Evolutionary conservation across 164 flowering plant species (phyloP).

Genomic region (Vitis rotundifolia): DNA sequence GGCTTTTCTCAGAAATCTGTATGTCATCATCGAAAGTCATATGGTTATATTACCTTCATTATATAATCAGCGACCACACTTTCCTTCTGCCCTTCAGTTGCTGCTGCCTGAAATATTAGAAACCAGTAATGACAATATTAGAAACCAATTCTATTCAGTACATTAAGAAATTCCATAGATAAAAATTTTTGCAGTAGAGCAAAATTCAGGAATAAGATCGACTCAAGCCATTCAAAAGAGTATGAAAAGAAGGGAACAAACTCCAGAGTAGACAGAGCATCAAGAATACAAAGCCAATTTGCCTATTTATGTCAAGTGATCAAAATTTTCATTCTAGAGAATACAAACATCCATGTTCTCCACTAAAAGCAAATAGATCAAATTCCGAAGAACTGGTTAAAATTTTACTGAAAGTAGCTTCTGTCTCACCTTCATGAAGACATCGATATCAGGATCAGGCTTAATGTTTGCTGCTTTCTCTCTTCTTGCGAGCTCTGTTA

Average conservation of each 20-base stretch:
- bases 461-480: conserved; percentile 53
- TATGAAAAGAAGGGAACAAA: too few relatives aligned
- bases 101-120: conserved; percentile 28
- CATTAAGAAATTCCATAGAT: too few relatives aligned
- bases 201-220: too few relatives aligned
- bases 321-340: too few relatives aligned
- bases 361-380: too few relatives aligned
- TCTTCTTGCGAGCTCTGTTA: conserved; percentile 49
- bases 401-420: too few relatives aligned
- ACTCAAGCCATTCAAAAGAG: too few relatives aligned
- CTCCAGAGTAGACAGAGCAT: too few relatives aligned
- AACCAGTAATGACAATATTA: neutral
- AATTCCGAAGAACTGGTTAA: too few relatives aligned
- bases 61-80: conserved; percentile 39
- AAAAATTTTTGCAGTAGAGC: neutral
- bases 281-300: too few relatives aligned
- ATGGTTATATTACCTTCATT: conserved; percentile 25
- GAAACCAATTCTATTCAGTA: neutral
- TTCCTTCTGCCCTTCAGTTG: conserved; percentile 38
- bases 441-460: conserved; percentile 62
- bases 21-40: neutral
- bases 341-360: too few relatives aligned
- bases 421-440: conserved; percentile 51
- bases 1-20: neutral
- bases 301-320: too few relatives aligned